These are phyloP conservation scores for Aspergillus nidulans DNA, from an alignment of 495 filamentous ascomycete species.

Conservation along the genomic window DNA sequence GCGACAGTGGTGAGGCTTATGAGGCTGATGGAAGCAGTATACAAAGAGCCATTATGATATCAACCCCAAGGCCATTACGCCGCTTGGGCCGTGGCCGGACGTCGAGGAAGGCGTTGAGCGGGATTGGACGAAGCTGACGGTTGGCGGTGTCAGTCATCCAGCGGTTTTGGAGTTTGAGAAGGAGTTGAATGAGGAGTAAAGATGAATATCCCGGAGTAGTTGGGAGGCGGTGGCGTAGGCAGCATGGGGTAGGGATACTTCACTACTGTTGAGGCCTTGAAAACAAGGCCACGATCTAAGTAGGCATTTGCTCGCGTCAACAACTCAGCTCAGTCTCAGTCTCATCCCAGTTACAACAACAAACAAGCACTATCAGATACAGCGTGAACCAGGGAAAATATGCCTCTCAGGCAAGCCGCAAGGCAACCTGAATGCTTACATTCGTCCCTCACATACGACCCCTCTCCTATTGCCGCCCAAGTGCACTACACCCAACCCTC, in stretches of 20 bases:
- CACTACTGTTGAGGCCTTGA: too few relatives aligned
- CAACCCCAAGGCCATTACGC: slow-evolving; percentile 60
- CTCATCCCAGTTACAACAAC: neutral
- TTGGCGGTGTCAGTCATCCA: slow-evolving; percentile 19
- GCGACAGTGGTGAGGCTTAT: too few relatives aligned
- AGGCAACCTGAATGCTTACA: neutral
- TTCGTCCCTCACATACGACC: neutral
- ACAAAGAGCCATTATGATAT: slow-evolving; percentile 54
- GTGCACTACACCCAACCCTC: slow-evolving; percentile 10
- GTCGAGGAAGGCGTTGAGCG: slow-evolving; percentile 45
- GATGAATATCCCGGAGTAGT: too few relatives aligned
- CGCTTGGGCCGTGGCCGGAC: slow-evolving; percentile 61
- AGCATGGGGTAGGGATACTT: too few relatives aligned
- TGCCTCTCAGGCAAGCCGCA: neutral
- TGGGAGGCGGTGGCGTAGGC: too few relatives aligned
- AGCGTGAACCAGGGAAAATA: neutral
- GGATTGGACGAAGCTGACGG: slow-evolving; percentile 32
- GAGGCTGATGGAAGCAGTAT: slow-evolving; percentile 29
- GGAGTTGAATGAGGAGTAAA: neutral
- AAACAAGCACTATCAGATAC: too few relatives aligned
- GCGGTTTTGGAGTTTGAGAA: slow-evolving; percentile 8
- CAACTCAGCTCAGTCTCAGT: neutral
- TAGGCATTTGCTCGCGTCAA: neutral
- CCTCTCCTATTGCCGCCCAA: slow-evolving; percentile 6
- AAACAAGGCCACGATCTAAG: too few relatives aligned